A percentile compares a stretch with the other conserved stretches of the same genome.
These are phyloP conservation scores for Musa beccarii DNA, from an alignment of 176 grass and related monocot genomes.

Conservation along the genomic window DNA sequence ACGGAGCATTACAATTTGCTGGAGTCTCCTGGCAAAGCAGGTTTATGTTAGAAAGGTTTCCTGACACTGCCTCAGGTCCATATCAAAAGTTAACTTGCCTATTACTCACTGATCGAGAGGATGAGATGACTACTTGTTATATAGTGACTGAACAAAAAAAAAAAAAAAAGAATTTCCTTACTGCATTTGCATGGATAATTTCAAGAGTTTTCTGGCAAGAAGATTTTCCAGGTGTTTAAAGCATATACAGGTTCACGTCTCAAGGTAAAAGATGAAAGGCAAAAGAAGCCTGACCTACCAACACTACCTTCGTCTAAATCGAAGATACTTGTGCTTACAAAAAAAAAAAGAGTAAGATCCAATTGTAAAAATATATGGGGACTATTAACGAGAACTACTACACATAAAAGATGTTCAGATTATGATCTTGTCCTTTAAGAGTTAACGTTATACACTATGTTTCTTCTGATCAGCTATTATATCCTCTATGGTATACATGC, in stretches of 20 bases:
- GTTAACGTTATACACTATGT: too few relatives aligned
- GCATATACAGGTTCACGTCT: neutral
- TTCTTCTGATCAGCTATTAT: too few relatives aligned
- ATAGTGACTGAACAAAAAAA: too few relatives aligned
- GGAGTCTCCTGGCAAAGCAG: neutral
- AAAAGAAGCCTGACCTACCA: neutral
- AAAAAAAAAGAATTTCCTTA: neutral
- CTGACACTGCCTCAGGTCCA: neutral
- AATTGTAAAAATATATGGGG: neutral
- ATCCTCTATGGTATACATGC: too few relatives aligned
- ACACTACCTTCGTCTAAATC: too few relatives aligned
- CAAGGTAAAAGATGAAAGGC: too few relatives aligned
- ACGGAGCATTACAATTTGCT: neutral
- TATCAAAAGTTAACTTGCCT: neutral
- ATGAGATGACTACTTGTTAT: too few relatives aligned
- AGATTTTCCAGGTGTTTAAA: neutral
- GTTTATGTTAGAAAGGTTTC: neutral
- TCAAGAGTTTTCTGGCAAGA: neutral
- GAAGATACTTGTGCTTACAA: neutral
- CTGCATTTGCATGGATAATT: neutral
- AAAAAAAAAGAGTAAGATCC: neutral
- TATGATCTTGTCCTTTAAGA: too few relatives aligned
- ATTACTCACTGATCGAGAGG: neutral
- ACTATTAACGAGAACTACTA: neutral
- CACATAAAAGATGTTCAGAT: neutral